These are phyloP conservation scores for Petunia axillaris DNA, from an alignment of 257 asterid genomes.

Conservation along the genomic window DNA sequence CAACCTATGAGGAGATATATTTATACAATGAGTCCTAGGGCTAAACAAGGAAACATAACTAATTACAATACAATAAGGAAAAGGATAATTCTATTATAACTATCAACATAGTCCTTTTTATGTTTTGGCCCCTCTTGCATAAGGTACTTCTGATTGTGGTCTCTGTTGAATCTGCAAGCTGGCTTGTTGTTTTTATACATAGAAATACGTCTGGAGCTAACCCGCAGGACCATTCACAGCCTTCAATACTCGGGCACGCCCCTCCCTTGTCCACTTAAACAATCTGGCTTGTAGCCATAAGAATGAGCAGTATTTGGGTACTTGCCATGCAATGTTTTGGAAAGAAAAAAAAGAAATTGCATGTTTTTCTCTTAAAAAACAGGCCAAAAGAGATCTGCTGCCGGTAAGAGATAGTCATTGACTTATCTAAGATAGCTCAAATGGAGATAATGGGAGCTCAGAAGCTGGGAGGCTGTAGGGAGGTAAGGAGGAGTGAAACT, in stretches of 20 bases:
- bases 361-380: neutral
- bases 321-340: conserved; percentile 4
- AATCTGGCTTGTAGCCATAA: neutral
- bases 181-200: neutral
- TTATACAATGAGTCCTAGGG: too few species aligned
- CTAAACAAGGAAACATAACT: too few species aligned
- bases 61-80: too few species aligned
- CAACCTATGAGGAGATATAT: too few species aligned
- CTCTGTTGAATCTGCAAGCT: neutral
- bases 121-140: conserved; percentile 8
- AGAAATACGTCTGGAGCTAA: too few species aligned
- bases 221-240: too few species aligned
- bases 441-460: neutral
- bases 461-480: neutral
- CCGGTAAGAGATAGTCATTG: neutral
- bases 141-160: conserved; percentile 3
- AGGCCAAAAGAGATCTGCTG: conserved; percentile 7
- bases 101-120: neutral
- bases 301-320: neutral
- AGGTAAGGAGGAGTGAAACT: conserved; percentile 10
- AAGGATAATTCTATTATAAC: too few species aligned
- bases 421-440: neutral
- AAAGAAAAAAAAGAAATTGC: neutral
- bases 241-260: too few species aligned
- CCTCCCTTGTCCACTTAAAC: too few species aligned